A percentile compares a stretch with the other conserved stretches of the same genome.
Conservation (phyloP, 2,329 filamentous ascomycete genomes). For the Penicillium italicum region DNA sequence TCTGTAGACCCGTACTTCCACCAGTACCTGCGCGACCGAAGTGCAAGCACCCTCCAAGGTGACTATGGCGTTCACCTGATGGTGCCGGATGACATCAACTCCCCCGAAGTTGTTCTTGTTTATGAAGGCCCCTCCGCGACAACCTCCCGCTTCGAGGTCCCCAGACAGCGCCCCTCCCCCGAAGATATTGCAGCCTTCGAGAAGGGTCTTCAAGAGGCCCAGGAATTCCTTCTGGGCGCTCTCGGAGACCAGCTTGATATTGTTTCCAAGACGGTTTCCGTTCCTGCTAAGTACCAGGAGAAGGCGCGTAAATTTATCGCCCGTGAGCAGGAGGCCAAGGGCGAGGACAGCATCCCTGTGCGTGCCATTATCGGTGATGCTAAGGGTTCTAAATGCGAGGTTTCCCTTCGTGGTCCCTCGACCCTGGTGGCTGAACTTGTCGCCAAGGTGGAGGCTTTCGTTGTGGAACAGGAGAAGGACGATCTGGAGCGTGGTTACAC, state of each 20-base stretch:
- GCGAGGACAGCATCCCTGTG: conserved; percentile 53
- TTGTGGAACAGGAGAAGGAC: conserved; percentile 84
- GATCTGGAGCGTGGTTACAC: conserved; percentile 91
- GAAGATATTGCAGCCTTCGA: conserved; percentile 56
- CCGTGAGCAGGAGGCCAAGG: conserved; percentile 52
- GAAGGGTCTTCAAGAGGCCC: conserved; percentile 56
- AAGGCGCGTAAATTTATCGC: conserved; percentile 60
- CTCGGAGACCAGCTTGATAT: conserved; percentile 56
- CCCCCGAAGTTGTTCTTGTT: conserved; percentile 47
- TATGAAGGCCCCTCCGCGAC: conserved; percentile 47
- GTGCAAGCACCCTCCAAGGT: conserved; percentile 38
- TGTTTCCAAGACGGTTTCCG: conserved; percentile 51
- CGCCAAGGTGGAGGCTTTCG: conserved; percentile 70
- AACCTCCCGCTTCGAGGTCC: conserved; percentile 51
- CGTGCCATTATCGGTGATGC: conserved; percentile 51
- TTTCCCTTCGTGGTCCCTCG: conserved; percentile 73
- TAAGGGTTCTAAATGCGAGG: conserved; percentile 40
- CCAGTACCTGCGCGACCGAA: conserved; percentile 43
- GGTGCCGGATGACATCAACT: conserved; percentile 45
- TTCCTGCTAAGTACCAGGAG: conserved; percentile 60
- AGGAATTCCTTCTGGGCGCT: conserved; percentile 53
- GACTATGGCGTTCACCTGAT: conserved; percentile 49
- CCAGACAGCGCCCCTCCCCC: conserved; percentile 53
- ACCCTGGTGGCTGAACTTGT: conserved; percentile 68
- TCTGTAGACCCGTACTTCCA: conserved; percentile 50